phyloP scores from a whole-genome alignment of 176 grass and related monocot species.

The Eragrostis nindensis region DNA sequence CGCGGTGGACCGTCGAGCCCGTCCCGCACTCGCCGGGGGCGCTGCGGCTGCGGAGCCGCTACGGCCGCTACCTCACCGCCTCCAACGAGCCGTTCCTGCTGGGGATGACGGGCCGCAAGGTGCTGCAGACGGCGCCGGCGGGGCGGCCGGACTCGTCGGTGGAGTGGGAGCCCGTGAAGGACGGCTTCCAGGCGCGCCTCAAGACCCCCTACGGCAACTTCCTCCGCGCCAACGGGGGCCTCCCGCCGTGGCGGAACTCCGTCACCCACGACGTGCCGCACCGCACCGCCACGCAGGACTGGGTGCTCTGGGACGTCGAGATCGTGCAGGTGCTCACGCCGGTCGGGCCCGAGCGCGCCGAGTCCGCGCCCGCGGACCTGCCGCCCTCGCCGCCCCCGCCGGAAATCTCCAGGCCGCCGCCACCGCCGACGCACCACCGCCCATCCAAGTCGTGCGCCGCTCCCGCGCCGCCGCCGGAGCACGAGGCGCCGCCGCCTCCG shows the following conservation, averaged over 20 bases:
- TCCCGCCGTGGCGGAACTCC: slow-evolving; percentile 91
- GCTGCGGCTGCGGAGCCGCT: slow-evolving; percentile 58
- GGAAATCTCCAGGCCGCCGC: slow-evolving; percentile 24
- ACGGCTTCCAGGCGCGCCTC: slow-evolving; percentile 77
- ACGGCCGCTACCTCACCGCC: slow-evolving; percentile 86
- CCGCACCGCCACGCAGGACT: slow-evolving; percentile 70
- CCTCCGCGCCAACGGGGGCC: slow-evolving; percentile 69
- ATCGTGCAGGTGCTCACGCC: slow-evolving; percentile 69
- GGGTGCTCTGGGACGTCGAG: slow-evolving; percentile 96
- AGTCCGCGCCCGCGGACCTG: neutral
- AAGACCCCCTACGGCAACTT: slow-evolving; percentile 53
- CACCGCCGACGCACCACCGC: slow-evolving; percentile 34
- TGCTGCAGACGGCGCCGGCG: slow-evolving; percentile 50
- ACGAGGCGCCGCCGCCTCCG: neutral
- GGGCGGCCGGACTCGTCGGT: slow-evolving; percentile 60
- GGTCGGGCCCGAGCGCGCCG: neutral
- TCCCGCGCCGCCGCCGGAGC: neutral
- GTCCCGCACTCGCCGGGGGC: slow-evolving; percentile 18
- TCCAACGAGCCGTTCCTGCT: slow-evolving; percentile 72
- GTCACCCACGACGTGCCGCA: slow-evolving; percentile 86
- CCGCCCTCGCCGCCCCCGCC: slow-evolving; percentile 38
- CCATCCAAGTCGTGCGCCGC: slow-evolving; percentile 21
- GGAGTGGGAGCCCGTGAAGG: slow-evolving; percentile 74
- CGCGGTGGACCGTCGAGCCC: slow-evolving; percentile 73
- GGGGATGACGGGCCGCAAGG: slow-evolving; percentile 77